Evolutionary conservation across 2,329 filamentous ascomycete genomes (phyloP).

Genomic region (Neonectria ditissima): DNA sequence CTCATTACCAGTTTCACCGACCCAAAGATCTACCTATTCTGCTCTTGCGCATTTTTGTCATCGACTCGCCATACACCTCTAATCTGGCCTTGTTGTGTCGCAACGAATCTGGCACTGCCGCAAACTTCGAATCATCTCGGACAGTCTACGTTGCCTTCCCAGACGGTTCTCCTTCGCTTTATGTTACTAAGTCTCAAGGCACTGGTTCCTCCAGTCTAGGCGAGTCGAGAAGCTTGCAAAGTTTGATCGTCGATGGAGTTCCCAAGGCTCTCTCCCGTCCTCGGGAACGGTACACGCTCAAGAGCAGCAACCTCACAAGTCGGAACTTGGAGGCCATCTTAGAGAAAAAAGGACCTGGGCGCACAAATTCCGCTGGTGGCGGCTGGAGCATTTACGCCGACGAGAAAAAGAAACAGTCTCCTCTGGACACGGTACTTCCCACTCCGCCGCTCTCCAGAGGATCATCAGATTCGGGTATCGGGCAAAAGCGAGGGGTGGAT

Average conservation of each 20-base stretch:
- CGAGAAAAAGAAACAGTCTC: constrained; percentile 65
- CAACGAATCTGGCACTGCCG: constrained; percentile 47
- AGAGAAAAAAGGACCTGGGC: constrained; percentile 74
- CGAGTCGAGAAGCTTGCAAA: constrained; percentile 74
- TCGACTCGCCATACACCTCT: constrained; percentile 84
- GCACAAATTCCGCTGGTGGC: constrained; percentile 78
- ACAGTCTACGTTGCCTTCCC: constrained; percentile 87
- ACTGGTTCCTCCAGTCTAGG: constrained; percentile 55
- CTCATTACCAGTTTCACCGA: constrained; percentile 84
- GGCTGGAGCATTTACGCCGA: constrained; percentile 85
- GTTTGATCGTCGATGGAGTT: constrained; percentile 80
- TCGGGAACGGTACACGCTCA: constrained; percentile 76
- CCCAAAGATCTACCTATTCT: constrained; percentile 76
- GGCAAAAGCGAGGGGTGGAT: constrained; percentile 44
- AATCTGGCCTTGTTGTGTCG: constrained; percentile 58
- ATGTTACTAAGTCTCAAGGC: constrained; percentile 67
- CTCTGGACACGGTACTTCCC: constrained; percentile 65
- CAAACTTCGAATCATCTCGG: constrained; percentile 72
- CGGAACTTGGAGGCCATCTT: constrained; percentile 78
- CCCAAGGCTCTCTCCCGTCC: constrained; percentile 85
- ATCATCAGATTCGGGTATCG: constrained; percentile 44
- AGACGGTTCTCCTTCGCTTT: constrained; percentile 81
- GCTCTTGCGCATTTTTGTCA: constrained; percentile 81
- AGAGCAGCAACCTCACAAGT: constrained; percentile 75
- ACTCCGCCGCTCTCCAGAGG: constrained; percentile 58